Percentiles rank a stretch among this genome's conserved stretches.
These are phyloP conservation scores for Huntiella decipiens DNA, from an alignment of 2,329 filamentous ascomycete genomes.

Conservation along the genomic window DNA sequence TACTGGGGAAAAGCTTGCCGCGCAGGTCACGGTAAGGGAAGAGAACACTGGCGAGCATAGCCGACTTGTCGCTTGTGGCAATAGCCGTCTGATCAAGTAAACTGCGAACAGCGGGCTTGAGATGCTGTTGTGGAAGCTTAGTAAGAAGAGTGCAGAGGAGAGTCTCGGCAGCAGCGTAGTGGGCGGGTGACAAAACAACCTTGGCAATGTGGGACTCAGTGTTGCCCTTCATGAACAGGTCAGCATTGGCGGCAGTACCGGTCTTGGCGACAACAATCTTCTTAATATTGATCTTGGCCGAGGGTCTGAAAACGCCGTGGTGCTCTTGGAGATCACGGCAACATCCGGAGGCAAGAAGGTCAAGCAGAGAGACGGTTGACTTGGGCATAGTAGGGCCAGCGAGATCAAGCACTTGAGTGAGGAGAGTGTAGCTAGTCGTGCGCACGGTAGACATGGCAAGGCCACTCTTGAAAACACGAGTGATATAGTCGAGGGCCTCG, in stretches of 20 bases:
- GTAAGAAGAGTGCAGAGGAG: conserved; percentile 47
- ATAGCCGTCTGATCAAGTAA: conserved; percentile 70
- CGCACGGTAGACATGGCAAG: conserved; percentile 37
- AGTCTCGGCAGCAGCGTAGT: conserved; percentile 35
- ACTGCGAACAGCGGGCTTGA: conserved; percentile 53
- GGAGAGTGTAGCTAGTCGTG: conserved; percentile 37
- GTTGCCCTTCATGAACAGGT: conserved; percentile 41
- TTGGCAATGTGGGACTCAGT: conserved; percentile 12
- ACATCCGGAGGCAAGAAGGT: conserved; percentile 42
- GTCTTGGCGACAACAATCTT: conserved; percentile 18
- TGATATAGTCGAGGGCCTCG: conserved; percentile 49
- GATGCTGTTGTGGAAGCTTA: conserved; percentile 42
- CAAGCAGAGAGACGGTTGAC: conserved; percentile 42
- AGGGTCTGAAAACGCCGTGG: conserved; percentile 21
- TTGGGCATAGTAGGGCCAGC: conserved; percentile 50
- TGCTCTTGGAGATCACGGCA: conserved; percentile 54
- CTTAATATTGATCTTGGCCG: conserved; percentile 16
- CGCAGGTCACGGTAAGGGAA: conserved; percentile 51
- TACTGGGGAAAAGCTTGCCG: conserved; percentile 47
- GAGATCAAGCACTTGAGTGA: conserved; percentile 37
- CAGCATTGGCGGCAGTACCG: conserved; percentile 40
- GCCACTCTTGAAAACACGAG: conserved; percentile 48
- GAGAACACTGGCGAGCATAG: conserved; percentile 65
- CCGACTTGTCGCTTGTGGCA: conserved; percentile 45
- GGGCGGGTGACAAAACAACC: conserved; percentile 22